A percentile compares a stretch with the other conserved stretches of the same genome.
Conservation (phyloP, 768 basidiomycete genomes). For the Pseudohyphozyma bogoriensis region DNA sequence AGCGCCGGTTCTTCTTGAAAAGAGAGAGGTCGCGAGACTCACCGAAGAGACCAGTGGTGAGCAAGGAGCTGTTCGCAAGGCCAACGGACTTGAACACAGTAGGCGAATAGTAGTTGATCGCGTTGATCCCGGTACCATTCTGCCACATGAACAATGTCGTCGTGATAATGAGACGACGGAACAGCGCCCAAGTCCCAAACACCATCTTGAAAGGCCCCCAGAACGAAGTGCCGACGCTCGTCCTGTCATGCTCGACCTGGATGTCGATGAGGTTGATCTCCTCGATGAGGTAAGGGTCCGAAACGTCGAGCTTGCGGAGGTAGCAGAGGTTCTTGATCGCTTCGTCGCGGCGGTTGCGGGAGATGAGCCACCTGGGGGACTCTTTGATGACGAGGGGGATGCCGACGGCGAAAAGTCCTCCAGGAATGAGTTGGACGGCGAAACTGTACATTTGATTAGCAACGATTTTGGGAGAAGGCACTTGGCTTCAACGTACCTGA, state of each 20-base stretch:
- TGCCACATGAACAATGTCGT: constrained; percentile 13
- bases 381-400: constrained; percentile 36
- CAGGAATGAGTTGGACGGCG: constrained; percentile 37
- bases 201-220: constrained; percentile 14
- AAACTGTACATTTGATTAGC: constrained; percentile 11
- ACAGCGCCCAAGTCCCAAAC: constrained; percentile 12
- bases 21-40: no score
- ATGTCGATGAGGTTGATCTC: constrained; percentile 24
- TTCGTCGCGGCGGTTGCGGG: constrained; percentile 29
- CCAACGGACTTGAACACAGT: constrained; percentile 45
- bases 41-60: constrained; percentile 45
- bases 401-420: constrained; percentile 33
- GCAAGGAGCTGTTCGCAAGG: constrained; percentile 22
- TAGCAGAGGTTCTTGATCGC: constrained; percentile 35
- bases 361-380: constrained; percentile 37
- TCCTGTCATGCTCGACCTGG: constrained; percentile 19
- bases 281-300: constrained; percentile 23
- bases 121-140: constrained; percentile 33
- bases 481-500: constrained; percentile 15
- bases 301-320: constrained; percentile 34
- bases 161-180: constrained; percentile 32
- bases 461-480: not conserved
- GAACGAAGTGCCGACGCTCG: constrained; percentile 12
- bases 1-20: no score
- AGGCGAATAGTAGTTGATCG: constrained; percentile 43